phyloP scores from a whole-genome alignment of 768 basidiomycete species.

The Pholiota molesta region DNA sequence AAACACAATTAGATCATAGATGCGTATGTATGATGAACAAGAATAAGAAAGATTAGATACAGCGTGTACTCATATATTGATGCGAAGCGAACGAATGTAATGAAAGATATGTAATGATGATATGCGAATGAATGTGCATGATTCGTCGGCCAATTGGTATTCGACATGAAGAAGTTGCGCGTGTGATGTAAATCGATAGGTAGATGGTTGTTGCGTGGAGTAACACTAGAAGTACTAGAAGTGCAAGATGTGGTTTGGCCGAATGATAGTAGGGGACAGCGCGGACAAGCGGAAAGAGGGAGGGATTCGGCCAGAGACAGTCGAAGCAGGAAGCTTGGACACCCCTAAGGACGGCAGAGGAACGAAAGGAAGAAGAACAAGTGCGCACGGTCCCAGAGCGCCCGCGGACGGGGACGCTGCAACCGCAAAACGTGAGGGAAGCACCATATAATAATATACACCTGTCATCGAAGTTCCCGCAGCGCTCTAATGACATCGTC shows the following conservation, averaged over 20 bases:
- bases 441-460: background rate
- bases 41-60: background rate
- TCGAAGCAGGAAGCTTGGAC: background rate
- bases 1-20: background rate
- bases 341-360: background rate
- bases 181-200: no score
- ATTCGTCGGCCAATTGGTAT: no score
- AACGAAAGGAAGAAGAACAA: background rate
- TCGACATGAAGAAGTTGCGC: no score
- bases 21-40: background rate
- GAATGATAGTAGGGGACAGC: background rate
- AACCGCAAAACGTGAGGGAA: no score
- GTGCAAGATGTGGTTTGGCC: background rate
- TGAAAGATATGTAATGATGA: background rate
- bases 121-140: no score
- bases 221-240: no score
- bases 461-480: constrained; percentile 24
- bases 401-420: no score
- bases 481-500: constrained; percentile 30
- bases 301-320: background rate
- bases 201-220: no score
- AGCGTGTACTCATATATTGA: background rate
- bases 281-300: background rate
- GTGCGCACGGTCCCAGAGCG: background rate
- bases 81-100: background rate